Conservation (phyloP, 164 flowering plant genomes). For the Cinnamomum chago region DNA sequence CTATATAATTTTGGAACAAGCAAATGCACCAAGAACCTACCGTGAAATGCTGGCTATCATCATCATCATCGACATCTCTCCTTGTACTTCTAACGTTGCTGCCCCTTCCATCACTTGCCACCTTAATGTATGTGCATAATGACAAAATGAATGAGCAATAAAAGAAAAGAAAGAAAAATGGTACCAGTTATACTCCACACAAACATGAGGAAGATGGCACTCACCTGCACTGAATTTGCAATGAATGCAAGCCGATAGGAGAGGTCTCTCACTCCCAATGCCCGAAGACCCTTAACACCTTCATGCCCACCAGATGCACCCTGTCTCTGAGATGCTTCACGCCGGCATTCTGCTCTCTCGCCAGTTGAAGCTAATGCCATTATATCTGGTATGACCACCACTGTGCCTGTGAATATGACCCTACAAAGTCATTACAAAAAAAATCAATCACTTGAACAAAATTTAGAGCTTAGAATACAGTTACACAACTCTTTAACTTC, state of each 20-base stretch:
- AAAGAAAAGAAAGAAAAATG: not conserved
- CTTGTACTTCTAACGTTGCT: conserved; percentile 63
- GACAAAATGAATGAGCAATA: not conserved
- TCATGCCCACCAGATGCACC: conserved; percentile 47
- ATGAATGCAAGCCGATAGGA: conserved; percentile 92
- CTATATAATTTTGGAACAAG: not conserved
- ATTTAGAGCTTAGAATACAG: not conserved
- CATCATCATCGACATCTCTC: conserved; percentile 80
- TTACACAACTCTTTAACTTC: not conserved
- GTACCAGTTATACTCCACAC: not conserved
- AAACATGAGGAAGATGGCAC: conserved; percentile 5
- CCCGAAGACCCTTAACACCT: conserved; percentile 86
- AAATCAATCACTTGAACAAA: not conserved
- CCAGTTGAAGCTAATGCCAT: conserved; percentile 95
- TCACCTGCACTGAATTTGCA: conserved; percentile 96
- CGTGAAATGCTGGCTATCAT: conserved; percentile 54
- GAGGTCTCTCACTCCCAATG: conserved; percentile 95
- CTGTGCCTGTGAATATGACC: conserved; percentile 89
- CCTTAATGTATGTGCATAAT: conserved; percentile 25
- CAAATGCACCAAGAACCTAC: conserved; percentile 31
- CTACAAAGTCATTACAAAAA: conserved; percentile 25
- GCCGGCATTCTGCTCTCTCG: conserved; percentile 81
- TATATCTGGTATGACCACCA: conserved; percentile 93
- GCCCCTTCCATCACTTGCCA: conserved; percentile 75
- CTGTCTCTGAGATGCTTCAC: conserved; percentile 62